Percentiles rank a stretch among this genome's conserved stretches.
Evolutionary conservation across 2,329 filamentous ascomycete species (phyloP).

Genomic region (Verticillium longisporum): DNA sequence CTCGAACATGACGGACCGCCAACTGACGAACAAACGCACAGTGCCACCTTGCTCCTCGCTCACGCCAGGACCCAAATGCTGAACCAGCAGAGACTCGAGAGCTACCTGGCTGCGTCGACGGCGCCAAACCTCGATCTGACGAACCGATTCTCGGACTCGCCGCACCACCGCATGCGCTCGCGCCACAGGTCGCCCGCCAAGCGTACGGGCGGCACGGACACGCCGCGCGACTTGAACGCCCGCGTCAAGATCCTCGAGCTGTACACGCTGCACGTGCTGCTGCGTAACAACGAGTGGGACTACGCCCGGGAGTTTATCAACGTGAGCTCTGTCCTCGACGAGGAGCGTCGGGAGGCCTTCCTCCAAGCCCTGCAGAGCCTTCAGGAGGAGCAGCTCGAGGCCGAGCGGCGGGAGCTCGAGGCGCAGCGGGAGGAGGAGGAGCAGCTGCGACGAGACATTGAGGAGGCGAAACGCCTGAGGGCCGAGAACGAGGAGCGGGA

Average conservation of each 20-base stretch:
- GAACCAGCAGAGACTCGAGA: constrained; percentile 84
- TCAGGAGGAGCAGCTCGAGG: constrained; percentile 73
- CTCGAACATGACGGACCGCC: neutral
- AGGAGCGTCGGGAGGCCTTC: constrained; percentile 85
- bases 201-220: constrained; percentile 62
- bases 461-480: constrained; percentile 47
- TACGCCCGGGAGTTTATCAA: constrained; percentile 88
- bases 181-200: constrained; percentile 39
- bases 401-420: constrained; percentile 58
- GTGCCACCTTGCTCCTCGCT: constrained; percentile 82
- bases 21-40: constrained; percentile 24
- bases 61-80: constrained; percentile 77
- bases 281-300: constrained; percentile 91
- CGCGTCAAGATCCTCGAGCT: constrained; percentile 90
- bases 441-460: constrained; percentile 46
- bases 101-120: constrained; percentile 73
- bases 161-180: constrained; percentile 25
- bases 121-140: constrained; percentile 67
- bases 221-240: constrained; percentile 75
- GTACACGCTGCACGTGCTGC: constrained; percentile 91
- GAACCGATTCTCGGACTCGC: constrained; percentile 49
- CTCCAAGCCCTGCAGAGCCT: constrained; percentile 77
- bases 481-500: constrained; percentile 54
- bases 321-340: constrained; percentile 80
- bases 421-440: constrained; percentile 51